These are phyloP conservation scores for Epichloe festucae DNA, from an alignment of 2,329 filamentous ascomycete species.

Conservation along the genomic window DNA sequence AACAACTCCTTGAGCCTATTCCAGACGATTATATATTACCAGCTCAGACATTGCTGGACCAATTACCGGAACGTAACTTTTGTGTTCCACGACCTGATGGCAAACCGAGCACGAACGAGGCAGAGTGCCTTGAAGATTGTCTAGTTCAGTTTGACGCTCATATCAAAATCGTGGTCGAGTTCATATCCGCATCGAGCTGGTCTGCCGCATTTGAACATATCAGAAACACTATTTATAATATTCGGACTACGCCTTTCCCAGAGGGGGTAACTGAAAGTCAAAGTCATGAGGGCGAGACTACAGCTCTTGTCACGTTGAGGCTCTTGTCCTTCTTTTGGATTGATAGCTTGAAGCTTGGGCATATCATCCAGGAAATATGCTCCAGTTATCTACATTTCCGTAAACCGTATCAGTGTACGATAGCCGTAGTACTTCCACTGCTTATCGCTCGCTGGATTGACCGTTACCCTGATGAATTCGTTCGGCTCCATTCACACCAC, in stretches of 20 bases:
- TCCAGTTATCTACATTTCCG: constrained; percentile 55
- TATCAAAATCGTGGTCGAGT: constrained; percentile 47
- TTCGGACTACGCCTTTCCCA: constrained; percentile 30
- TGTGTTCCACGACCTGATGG: constrained; percentile 19
- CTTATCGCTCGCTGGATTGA: constrained; percentile 55
- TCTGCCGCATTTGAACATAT: constrained; percentile 44
- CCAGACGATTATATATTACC: constrained; percentile 44
- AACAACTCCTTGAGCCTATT: constrained; percentile 43
- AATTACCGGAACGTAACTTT: constrained; percentile 26
- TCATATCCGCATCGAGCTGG: constrained; percentile 53
- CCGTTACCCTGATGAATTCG: constrained; percentile 50
- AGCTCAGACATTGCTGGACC: constrained; percentile 43
- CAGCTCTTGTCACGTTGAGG: constrained; percentile 40
- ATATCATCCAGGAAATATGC: constrained; percentile 52
- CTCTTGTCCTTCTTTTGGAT: constrained; percentile 53
- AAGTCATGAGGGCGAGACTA: constrained; percentile 37
- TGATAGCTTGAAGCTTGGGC: constrained; percentile 46
- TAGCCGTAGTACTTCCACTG: constrained; percentile 49
- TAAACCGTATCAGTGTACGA: constrained; percentile 48
- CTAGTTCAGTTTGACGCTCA: constrained; percentile 38
- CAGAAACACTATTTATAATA: constrained; percentile 35
- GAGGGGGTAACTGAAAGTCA: constrained; percentile 24
- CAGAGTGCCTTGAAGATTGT: constrained; percentile 20
- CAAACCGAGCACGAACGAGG: constrained; percentile 8
- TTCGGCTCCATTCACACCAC: constrained; percentile 46